These are phyloP conservation scores for Lolium perenne DNA, from an alignment of 176 grass and related monocot genomes.

Conservation along the genomic window DNA sequence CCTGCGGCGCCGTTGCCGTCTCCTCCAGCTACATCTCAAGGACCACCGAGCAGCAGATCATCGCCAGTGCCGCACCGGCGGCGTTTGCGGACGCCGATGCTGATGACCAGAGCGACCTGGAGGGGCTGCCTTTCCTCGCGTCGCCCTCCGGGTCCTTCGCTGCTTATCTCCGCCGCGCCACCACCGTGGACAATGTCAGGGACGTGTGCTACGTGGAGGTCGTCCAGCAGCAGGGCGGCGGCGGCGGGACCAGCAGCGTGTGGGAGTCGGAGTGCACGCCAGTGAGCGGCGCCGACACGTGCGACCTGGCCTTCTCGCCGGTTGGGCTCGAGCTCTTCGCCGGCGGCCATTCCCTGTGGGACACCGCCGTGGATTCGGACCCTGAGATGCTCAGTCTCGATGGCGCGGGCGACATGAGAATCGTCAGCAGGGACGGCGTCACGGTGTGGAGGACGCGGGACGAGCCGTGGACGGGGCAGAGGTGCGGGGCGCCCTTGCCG, in stretches of 20 bases:
- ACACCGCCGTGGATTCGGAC: conserved; percentile 48
- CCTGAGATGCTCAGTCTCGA: conserved; percentile 47
- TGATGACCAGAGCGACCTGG: conserved; percentile 30
- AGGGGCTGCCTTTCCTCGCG: conserved; percentile 46
- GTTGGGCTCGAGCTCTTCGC: conserved; percentile 64
- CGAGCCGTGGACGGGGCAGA: conserved; percentile 51
- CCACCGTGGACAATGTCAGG: background rate
- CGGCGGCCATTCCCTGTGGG: conserved; percentile 58
- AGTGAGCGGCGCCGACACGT: conserved; percentile 45
- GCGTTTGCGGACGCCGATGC: conserved; percentile 21
- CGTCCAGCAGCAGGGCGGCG: conserved; percentile 28
- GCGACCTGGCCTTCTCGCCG: conserved; percentile 57
- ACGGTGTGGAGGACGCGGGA: conserved; percentile 50
- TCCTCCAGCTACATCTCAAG: conserved; percentile 50
- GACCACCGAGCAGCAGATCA: conserved; percentile 50
- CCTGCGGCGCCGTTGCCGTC: conserved; percentile 30
- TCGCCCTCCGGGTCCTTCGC: conserved; percentile 51
- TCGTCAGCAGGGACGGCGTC: conserved; percentile 46
- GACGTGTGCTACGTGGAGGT: conserved; percentile 59
- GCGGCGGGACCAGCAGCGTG: conserved; percentile 2
- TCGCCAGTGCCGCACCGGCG: conserved; percentile 44
- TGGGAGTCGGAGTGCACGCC: conserved; percentile 65
- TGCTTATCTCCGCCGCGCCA: conserved; percentile 51
- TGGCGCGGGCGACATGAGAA: conserved; percentile 54
- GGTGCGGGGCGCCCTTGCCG: conserved; percentile 43